Percentiles rank a stretch among this genome's conserved stretches.
phyloP scores from a whole-genome alignment of 2,329 filamentous ascomycete species.

The Nothomitra cinnamomea region DNA sequence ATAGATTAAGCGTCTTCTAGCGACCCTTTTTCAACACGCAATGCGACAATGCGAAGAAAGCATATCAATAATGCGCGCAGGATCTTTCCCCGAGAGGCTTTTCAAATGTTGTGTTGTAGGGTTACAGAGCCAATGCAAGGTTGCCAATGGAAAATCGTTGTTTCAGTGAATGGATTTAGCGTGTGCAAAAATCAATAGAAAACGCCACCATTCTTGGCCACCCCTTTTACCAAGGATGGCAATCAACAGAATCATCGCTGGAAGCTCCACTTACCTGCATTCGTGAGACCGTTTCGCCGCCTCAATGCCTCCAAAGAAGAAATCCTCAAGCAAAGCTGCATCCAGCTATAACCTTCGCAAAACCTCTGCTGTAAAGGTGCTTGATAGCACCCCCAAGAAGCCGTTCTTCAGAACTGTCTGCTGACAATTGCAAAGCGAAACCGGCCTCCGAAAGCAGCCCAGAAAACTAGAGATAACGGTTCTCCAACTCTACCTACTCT shows the following conservation, averaged over 20 bases:
- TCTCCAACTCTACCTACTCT: not conserved
- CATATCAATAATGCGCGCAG: no score
- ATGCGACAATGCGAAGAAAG: no score
- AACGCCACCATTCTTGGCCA: not conserved
- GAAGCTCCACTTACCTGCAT: not conserved
- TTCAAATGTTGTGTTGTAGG: no score
- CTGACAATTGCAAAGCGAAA: not conserved
- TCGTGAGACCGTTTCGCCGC: not conserved
- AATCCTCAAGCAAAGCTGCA: not conserved
- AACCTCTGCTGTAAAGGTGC: not conserved
- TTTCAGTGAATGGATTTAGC: not conserved
- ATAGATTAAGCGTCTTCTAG: no score
- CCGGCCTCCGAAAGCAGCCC: not conserved
- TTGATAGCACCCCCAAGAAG: not conserved
- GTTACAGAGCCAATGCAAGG: no score
- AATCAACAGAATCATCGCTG: not conserved
- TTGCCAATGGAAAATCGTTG: no score
- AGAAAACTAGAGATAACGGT: not conserved
- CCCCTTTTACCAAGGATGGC: not conserved
- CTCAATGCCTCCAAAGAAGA: not conserved
- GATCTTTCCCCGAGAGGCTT: no score
- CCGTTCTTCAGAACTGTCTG: not conserved
- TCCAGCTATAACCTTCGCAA: not conserved
- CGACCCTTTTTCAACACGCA: no score
- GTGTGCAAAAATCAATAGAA: not conserved